These are phyloP conservation scores for Luzula sylvatica DNA, from an alignment of 176 grass and related monocot genomes.

Conservation along the genomic window DNA sequence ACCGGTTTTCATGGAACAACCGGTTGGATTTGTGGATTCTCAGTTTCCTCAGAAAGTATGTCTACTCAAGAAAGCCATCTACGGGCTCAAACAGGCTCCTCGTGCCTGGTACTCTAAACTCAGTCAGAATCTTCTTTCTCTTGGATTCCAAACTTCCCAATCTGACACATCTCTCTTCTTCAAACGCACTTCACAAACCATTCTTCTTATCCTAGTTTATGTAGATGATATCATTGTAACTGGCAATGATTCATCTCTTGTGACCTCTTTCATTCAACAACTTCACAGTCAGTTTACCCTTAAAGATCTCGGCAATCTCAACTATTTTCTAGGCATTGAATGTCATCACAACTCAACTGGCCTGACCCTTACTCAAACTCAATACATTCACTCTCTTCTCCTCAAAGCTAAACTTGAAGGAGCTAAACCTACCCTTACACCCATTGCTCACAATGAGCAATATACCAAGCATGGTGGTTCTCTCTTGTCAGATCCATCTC, in stretches of 20 bases:
- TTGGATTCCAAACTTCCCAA: neutral
- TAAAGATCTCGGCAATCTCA: neutral
- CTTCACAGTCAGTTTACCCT: neutral
- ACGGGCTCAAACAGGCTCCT: neutral
- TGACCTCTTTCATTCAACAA: neutral
- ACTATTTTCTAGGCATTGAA: conserved; percentile 3
- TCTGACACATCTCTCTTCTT: neutral
- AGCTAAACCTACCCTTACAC: neutral
- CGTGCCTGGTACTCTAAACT: neutral
- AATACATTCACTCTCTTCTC: neutral
- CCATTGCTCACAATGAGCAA: neutral
- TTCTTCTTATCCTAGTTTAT: neutral
- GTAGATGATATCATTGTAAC: neutral
- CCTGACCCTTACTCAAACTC: neutral
- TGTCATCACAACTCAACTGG: neutral
- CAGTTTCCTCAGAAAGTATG: neutral
- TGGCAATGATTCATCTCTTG: neutral
- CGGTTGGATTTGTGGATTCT: neutral
- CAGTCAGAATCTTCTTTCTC: neutral
- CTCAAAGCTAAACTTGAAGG: neutral
- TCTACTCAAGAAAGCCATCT: neutral
- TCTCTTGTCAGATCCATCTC: too few relatives aligned
- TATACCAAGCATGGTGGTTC: neutral
- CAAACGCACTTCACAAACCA: too few relatives aligned
- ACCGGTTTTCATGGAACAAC: neutral